Percentiles rank a stretch among this genome's conserved stretches.
phyloP scores from a whole-genome alignment of 768 basidiomycete species.

The Naganishia vaughanmartiniae region DNA sequence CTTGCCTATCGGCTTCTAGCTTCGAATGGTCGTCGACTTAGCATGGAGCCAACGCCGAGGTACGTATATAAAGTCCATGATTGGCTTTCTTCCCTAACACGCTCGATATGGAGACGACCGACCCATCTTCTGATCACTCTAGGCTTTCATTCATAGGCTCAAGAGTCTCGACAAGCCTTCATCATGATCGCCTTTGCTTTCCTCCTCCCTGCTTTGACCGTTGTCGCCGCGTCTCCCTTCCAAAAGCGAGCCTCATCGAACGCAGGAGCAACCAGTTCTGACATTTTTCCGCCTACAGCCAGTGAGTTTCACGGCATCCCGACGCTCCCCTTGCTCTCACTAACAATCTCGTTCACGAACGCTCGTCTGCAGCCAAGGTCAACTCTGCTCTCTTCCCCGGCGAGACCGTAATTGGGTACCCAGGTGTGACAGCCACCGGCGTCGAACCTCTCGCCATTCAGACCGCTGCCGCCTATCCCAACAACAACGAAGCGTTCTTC shows the following conservation, averaged over 20 bases:
- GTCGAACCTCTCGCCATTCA: conserved; percentile 46
- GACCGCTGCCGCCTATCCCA: conserved; percentile 42
- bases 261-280: conserved; percentile 39
- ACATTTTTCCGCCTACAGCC: conserved; percentile 42
- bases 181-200: not conserved
- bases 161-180: not conserved
- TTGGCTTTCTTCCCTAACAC: not conserved
- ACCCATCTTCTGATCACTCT: not conserved
- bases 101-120: not conserved
- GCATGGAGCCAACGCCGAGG: not conserved
- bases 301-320: conserved; percentile 32
- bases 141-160: not conserved
- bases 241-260: conserved; percentile 10
- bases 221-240: conserved; percentile 3
- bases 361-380: conserved; percentile 29
- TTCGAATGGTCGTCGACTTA: not conserved
- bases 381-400: conserved; percentile 42
- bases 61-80: no score
- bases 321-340: not conserved
- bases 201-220: not conserved
- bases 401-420: conserved; percentile 43
- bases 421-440: conserved; percentile 42
- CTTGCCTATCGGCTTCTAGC: no score
- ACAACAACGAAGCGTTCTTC: conserved; percentile 35
- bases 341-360: not conserved